Evolutionary conservation across 2,329 filamentous ascomycete species (phyloP), one percentile per base, ranked within the genome.

Genomic region (Botrytis aclada): DNA sequence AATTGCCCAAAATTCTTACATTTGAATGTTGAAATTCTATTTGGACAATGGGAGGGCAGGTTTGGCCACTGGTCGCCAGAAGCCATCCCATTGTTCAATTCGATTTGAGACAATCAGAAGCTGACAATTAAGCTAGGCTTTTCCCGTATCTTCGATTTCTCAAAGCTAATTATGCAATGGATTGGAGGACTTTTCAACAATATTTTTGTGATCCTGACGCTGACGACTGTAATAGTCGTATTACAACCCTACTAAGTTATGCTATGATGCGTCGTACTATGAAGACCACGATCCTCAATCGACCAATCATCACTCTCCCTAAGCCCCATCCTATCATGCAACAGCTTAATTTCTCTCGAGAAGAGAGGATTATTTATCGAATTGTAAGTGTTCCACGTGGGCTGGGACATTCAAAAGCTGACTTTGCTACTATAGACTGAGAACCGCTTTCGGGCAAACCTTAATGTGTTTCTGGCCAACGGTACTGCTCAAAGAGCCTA

Each of bases 221-320:
- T 8, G 62, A 74, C 0, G 75, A 76, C 10, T 76, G 74, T 56
- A 73, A 75, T 18, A 71, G 45, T n/a, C 76, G 79, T 18, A 76
- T 81, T 47, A 20, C 62, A 3, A 75, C 76, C 7, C 61, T 80
- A 4, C 74, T 81, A 9, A 74, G 70, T 32, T 78, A 77, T 54
- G 84, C 87, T 70, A 87, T 90, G 84, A 83, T 88, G 76, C 83
- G 88, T 8, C 83, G 87, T 9, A 89, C 87, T 0, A 87, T 89
- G 78, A 79, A 80, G 1, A 86, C 88, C 71, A 83, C 79, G 0
- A 81, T 90, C 25, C 87, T 90, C 74, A 83, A 84, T 1, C 81
- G 83, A 0, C 85, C 87, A 0, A 85, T 91, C 1, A 78, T 90
- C 25, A 85, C 84, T 14, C 81, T 90, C 0, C 88, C 88, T 0